Evolutionary conservation across 2,329 filamentous ascomycete genomes (phyloP), one percentile per base, ranked within the genome.

Genomic region (Aureobasidium sp.): DNA sequence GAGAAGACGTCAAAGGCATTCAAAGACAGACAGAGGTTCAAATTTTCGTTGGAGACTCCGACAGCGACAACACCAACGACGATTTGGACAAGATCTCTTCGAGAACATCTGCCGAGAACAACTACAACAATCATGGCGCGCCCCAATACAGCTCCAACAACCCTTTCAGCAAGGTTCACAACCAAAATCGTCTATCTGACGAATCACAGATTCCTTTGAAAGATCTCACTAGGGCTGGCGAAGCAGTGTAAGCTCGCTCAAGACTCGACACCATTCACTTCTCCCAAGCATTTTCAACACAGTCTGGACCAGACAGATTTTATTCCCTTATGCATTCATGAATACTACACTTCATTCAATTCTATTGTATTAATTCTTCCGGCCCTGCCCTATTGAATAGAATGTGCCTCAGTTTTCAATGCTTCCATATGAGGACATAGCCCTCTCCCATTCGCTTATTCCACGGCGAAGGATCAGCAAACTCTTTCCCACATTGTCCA

Each of bases 181-280:
- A 29, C 2, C 48, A 53, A n/a, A 20, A 42, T 12, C 49, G 60
- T n/a, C 37, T 31, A 15, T 62, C 61, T 1, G 45, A 51, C 29
- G 61, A 56, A 9, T 62, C 61, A 2, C 61, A 62, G 27, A 52
- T 62, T 20, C 61, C 61, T 4, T 27, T 62, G n/a, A 62, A 52
- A 15, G 61, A 62, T 25, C 34, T 62, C 7, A 29, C 53, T 29
- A 41, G 37, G 2, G 37, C 37, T 47, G 60, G 42, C 22, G 41
- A 34, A 45, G 39, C 58, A 15, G 57, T 60, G 34, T 60, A 51
- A 29, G 31, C 22, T 29, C 34, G 14, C 25, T 48, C 31, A 17
- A 36, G 15, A 42, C 14, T 17, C 22, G 25, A 20, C 22, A 29
- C 9, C 20, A 17, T 53, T 53, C 34, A 25, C 9, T 53, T 55